Base-by-base conservation (phyloP, 768 basidiomycete species). In the Leucosporidium creatinivorum region DNA sequence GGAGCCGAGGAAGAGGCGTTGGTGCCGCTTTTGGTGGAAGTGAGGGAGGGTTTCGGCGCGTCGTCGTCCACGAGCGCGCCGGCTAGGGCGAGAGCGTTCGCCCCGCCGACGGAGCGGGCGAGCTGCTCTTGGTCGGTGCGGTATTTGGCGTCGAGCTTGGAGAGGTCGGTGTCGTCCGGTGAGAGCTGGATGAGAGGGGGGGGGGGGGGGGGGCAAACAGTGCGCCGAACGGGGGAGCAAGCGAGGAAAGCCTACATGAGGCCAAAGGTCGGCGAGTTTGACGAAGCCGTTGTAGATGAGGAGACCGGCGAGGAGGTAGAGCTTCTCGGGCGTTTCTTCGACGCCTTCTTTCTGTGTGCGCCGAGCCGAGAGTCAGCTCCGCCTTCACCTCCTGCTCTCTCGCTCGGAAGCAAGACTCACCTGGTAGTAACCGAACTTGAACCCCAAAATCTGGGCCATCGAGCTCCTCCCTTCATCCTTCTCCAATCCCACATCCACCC, bases 371-470 rank as follows among this genome's bases (percentile, higher is more conserved):
- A 58, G 50, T 44, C 55, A 61, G 64, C 54, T 39, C 31, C 33
- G 49, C 21, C 44, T 44, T 23, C n/a, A n/a, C 30, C 19, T 30
- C 44, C 52, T 58, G 7, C 28, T 17, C 13, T 28, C 28, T 31
- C 18, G 9, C 51, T 3, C 56, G 57, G 60, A 55, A 68, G 52
- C 66, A 39, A 50, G 55, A 73, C 83, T 58, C 70, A 92, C 93
- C 80, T 93, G 88, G 78, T 94, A 93, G 77, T 87, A 86, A 13
- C 84, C 83, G 74, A 96, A 94, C 78, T 99, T 99, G 83, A 98
- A 98, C n/a, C 96, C 96, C 26, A 99, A 81, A 10, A 98, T 89
- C 79, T 99, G 93, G 19, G 91, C 87, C 63, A 78, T 67, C 25
- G 69, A 69, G 25, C 67, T 33, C 63, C 63, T 72, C 47, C 74